Evolutionary conservation across 2,329 filamentous ascomycete species (phyloP).

Genomic region (Penicillium crustosum): DNA sequence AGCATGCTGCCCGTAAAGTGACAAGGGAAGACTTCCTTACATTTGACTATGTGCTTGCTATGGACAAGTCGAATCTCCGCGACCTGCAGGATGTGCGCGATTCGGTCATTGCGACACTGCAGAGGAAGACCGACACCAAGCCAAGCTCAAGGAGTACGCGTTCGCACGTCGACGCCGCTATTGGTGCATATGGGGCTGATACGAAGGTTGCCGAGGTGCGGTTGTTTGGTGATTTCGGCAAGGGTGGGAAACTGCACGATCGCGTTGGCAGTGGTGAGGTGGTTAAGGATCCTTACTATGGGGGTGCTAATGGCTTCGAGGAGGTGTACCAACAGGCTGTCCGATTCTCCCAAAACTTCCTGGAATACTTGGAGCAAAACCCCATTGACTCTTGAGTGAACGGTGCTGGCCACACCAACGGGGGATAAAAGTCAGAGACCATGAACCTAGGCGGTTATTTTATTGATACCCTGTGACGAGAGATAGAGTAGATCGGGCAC

Average conservation of each 20-base stretch:
- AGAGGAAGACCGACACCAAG: constrained; percentile 38
- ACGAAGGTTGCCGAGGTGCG: constrained; percentile 58
- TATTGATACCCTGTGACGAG: constrained; percentile 25
- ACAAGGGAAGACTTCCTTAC: constrained; percentile 69
- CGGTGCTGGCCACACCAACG: too few species aligned
- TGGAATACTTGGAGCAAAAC: constrained; percentile 56
- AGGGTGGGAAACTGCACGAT: constrained; percentile 45
- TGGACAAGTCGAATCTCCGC: constrained; percentile 81
- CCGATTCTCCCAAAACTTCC: constrained; percentile 73
- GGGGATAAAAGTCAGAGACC: background rate
- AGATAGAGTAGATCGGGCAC: background rate
- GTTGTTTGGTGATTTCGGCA: constrained; percentile 82
- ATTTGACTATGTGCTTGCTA: constrained; percentile 93
- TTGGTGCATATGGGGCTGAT: constrained; percentile 34
- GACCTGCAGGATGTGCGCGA: constrained; percentile 64
- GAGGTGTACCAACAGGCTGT: constrained; percentile 81
- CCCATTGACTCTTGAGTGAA: constrained; percentile 2
- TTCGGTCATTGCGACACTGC: constrained; percentile 49
- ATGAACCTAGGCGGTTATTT: constrained; percentile 4
- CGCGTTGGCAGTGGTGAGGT: constrained; percentile 59
- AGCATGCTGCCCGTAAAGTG: constrained; percentile 75
- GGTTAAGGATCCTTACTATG: constrained; percentile 89
- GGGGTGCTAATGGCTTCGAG: constrained; percentile 76
- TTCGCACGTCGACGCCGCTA: constrained; percentile 38
- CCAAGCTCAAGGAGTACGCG: constrained; percentile 34